Base-by-base conservation (phyloP, 495 filamentous ascomycete species). In the Aspergillus egyptiacus region DNA sequence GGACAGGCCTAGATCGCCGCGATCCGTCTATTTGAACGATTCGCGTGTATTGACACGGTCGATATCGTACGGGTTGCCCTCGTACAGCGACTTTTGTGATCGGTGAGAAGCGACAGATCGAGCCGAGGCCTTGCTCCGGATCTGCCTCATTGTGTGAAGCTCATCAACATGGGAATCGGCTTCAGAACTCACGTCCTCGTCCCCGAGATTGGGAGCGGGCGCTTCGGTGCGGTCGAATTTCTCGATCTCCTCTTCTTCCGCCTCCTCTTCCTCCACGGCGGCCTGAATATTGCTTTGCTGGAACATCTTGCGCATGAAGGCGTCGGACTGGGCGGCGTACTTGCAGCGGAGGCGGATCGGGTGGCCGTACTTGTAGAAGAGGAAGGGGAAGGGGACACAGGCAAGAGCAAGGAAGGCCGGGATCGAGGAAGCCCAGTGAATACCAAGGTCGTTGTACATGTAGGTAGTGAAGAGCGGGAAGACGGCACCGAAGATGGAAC, bases 391-490 rank as follows among this genome's bases (percentile, higher is more conserved):
- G 0, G 88, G 88, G 37, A 89, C 71, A 61, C 87, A 91, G 15
- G 72, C 76, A 13, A 91, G 66, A 3, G 85, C 80, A 6, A 93
- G 67, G 69, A 91, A 91, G 0, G 85, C 88, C 0, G 86, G 86
- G 38, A 94, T 75, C 1, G 77, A 79, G 14, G 78, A 83, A 3
- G 86, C 88, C 88, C 87, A 91, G 70, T 91, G 85, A 50, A 85
- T 82, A 48, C 87, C 87, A 1, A 95, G 76, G 59, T 81, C 72
- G 5, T 71, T 27, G 63, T 87, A 93, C 84, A 93, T 86, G 48
- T 84, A 72, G 0, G 76, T 79, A 3, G 87, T 91, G 72, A 95
- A 93, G 0, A 95, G 72, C 2, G 88, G 89, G 71, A 95, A 93
- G 0, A 78, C 84, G n/a, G 86, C 84, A 57, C 89, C 88, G 60